Percentiles rank a stretch among this genome's conserved stretches.
phyloP scores from a whole-genome alignment of 768 basidiomycete genomes.

The Lentinula guzmanii region DNA sequence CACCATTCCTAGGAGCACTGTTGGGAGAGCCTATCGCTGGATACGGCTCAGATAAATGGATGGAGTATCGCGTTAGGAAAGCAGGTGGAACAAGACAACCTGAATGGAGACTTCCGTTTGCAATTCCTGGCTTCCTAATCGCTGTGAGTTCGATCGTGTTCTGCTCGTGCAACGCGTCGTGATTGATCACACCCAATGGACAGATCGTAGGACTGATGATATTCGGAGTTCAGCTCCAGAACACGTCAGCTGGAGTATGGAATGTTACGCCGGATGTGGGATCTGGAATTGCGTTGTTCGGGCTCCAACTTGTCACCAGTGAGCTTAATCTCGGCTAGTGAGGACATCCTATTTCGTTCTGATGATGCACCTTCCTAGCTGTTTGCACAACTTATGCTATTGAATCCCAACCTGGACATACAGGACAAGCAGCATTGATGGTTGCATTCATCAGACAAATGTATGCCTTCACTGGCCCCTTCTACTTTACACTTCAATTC shows the following conservation, averaged over 20 bases:
- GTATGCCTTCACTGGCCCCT: slow-evolving; percentile 3
- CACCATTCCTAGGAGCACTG: background rate
- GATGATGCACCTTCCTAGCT: background rate
- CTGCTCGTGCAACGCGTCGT: too few species aligned
- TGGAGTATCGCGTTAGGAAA: slow-evolving; percentile 1
- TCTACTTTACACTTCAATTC: slow-evolving; percentile 1
- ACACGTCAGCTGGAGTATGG: background rate
- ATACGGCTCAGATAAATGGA: slow-evolving; percentile 1
- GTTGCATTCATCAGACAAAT: slow-evolving; percentile 4
- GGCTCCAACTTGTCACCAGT: slow-evolving; percentile 3
- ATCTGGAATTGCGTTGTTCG: slow-evolving; percentile 1
- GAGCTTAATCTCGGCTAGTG: background rate
- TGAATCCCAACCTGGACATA: slow-evolving; percentile 1
- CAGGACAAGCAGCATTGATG: background rate
- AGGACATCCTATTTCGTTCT: background rate
- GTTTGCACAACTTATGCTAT: slow-evolving; percentile 5
- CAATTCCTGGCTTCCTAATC: background rate
- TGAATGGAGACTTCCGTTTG: slow-evolving; percentile 3
- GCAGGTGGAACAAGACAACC: background rate
- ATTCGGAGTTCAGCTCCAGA: background rate
- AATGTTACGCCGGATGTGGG: slow-evolving; percentile 5
- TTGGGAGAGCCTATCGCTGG: slow-evolving; percentile 2
- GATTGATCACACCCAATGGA: too few species aligned
- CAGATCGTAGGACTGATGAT: slow-evolving; percentile 2
- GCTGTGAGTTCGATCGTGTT: background rate